Percentiles rank a stretch among this genome's conserved stretches.
Evolutionary conservation across 2,329 filamentous ascomycete species (phyloP).

Genomic region (Penicillium glabrum): DNA sequence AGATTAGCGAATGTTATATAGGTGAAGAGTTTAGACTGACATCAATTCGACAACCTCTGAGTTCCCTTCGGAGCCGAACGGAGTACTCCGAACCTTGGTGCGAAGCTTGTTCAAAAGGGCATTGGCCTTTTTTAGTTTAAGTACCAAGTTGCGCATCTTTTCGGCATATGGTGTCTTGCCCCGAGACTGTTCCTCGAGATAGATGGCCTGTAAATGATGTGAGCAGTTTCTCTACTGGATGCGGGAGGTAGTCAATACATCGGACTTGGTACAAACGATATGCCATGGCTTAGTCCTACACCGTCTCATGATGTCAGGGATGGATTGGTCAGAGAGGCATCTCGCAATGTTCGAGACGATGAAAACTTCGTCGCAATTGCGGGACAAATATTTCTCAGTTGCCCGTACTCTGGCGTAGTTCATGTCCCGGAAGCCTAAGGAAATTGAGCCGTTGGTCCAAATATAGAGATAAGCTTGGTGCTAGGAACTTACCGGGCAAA

Average conservation of each 20-base stretch:
- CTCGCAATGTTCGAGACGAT: slow-evolving; percentile 20
- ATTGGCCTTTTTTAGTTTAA: not conserved
- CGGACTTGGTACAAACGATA: slow-evolving; percentile 22
- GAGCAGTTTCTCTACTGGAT: not conserved
- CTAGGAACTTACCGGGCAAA: slow-evolving; percentile 15
- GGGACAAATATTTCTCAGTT: slow-evolving; percentile 20
- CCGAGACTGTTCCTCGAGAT: not conserved
- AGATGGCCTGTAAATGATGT: not conserved
- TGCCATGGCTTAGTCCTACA: slow-evolving; percentile 9
- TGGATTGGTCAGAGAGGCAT: slow-evolving; percentile 17
- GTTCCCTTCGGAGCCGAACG: not conserved
- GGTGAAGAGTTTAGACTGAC: not conserved
- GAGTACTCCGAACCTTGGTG: not conserved
- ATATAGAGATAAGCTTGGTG: not conserved
- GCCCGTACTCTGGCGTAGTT: slow-evolving; percentile 21
- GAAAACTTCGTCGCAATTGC: slow-evolving; percentile 23
- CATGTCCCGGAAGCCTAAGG: slow-evolving; percentile 20
- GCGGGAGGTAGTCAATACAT: slow-evolving; percentile 1
- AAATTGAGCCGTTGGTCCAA: not conserved
- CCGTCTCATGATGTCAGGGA: slow-evolving; percentile 11
- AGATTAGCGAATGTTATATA: not conserved
- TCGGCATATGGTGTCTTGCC: not conserved
- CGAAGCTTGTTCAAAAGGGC: not conserved
- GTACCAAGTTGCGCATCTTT: not conserved
- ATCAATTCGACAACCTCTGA: not conserved